A percentile compares a stretch with the other conserved stretches of the same genome.
Conservation (phyloP, 257 asterid genomes). For the Capsicum pubescens region DNA sequence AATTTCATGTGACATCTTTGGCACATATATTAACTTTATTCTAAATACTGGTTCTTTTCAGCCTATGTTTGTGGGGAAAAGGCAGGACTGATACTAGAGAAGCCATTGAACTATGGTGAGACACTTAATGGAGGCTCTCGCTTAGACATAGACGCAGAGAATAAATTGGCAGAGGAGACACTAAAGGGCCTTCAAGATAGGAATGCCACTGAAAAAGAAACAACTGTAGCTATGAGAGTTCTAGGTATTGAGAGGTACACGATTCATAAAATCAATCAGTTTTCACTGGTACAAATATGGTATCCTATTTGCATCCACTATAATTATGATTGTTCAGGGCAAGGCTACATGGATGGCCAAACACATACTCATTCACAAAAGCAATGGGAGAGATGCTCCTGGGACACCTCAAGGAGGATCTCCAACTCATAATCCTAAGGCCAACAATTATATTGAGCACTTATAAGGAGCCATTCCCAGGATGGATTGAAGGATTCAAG, state of each 20-base stretch:
- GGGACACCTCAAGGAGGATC: conserved; percentile 9
- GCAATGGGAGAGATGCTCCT: conserved; percentile 16
- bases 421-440: not conserved
- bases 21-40: too few relatives aligned
- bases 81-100: conserved; percentile 52
- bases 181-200: conserved; percentile 21
- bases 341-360: conserved; percentile 23
- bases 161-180: conserved; percentile 41
- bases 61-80: conserved; percentile 38
- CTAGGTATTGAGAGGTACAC: not conserved
- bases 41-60: not conserved
- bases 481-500: conserved; percentile 2
- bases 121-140: conserved; percentile 43
- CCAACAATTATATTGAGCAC: conserved; percentile 21
- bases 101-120: conserved; percentile 43
- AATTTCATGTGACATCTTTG: too few relatives aligned
- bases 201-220: conserved; percentile 19
- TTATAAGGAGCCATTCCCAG: conserved; percentile 11
- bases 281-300: not conserved
- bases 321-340: not conserved
- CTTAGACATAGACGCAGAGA: conserved; percentile 52
- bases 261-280: not conserved
- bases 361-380: conserved; percentile 15
- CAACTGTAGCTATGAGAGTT: not conserved
- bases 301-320: not conserved